Evolutionary conservation across 805 yeast genomes (phyloP), one percentile per base, ranked within the genome.

Genomic region (Metschnikowia henanensis): DNA sequence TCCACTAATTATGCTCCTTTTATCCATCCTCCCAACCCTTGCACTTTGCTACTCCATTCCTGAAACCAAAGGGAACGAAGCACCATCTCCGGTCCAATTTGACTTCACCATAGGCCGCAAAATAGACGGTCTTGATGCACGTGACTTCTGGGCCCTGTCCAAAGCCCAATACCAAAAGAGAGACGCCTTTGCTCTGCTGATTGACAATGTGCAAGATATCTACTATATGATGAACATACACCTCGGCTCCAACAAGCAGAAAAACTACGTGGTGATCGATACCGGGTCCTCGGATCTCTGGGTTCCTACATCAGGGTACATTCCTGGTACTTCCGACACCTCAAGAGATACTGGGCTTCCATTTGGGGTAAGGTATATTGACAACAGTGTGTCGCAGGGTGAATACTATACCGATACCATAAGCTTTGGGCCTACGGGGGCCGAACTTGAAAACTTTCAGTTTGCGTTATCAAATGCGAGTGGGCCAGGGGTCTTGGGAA

Each of bases 271-370:
- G 2, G 58, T 68, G 46, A 59, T 70, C 13, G 76, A 70, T 47
- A 70, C 76, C n/a, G 76, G 76, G 10, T 68, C 73, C 5, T 65
- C 73, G 8, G 76, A 70, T 49, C 60, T 70, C 45, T 70, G 75
- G 75, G 61, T 70, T 9, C 46, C 46, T 16, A 20, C 34, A 7
- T n/a, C 46, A 25, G 23, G 37, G 41, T 22, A 37, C 35, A 32
- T n/a, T 19, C 35, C 49, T 28, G 38, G 30, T 26, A 6, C 38
- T 5, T 39, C 47, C 3, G 19, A 37, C 22, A 37, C 46, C 3
- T 15, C 48, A 12, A 21, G 35, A 32, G 40, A 49, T 15, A 41
- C 52, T 6, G 46, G 47, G 2, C 17, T 35, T 7, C 22, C 10
- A 6, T 51, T 43, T 35, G 30, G 35, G 17, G 35, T 35, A 18